phyloP scores from a whole-genome alignment of 768 basidiomycete species.

The Termitomyces sp. region DNA sequence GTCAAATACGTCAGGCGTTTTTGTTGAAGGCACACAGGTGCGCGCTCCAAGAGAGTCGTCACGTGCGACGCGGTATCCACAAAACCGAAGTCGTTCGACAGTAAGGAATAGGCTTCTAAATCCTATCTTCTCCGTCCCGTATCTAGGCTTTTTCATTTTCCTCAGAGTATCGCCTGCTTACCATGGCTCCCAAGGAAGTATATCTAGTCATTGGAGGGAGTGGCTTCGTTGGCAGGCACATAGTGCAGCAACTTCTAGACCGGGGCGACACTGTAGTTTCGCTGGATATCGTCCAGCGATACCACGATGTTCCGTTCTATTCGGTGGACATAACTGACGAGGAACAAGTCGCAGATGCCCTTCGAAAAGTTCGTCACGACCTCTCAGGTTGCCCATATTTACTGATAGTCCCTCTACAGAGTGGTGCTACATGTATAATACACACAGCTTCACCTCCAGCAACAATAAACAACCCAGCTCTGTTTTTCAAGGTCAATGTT shows the following conservation, averaged over 20 bases:
- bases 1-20: slow-evolving; percentile 4
- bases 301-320: slow-evolving; percentile 84
- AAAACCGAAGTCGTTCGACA: slow-evolving; percentile 21
- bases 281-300: slow-evolving; percentile 89
- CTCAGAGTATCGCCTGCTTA: neutral
- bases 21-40: slow-evolving; percentile 11
- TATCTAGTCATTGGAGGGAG: slow-evolving; percentile 94
- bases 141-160: neutral
- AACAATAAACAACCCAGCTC: slow-evolving; percentile 50
- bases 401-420: slow-evolving; percentile 33
- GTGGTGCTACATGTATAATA: slow-evolving; percentile 84
- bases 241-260: slow-evolving; percentile 78
- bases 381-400: neutral
- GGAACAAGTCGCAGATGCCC: slow-evolving; percentile 61
- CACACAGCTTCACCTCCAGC: slow-evolving; percentile 90
- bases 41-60: slow-evolving; percentile 23
- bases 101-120: no score
- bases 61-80: slow-evolving; percentile 37
- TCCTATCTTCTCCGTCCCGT: neutral
- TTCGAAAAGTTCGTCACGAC: slow-evolving; percentile 56
- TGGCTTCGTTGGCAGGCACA: slow-evolving; percentile 86
- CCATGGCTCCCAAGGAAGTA: slow-evolving; percentile 43
- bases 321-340: slow-evolving; percentile 85
- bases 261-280: slow-evolving; percentile 79
- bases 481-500: slow-evolving; percentile 93